phyloP scores from a whole-genome alignment of 2,329 filamentous ascomycete genomes.

The Ascochyta rabiei region DNA sequence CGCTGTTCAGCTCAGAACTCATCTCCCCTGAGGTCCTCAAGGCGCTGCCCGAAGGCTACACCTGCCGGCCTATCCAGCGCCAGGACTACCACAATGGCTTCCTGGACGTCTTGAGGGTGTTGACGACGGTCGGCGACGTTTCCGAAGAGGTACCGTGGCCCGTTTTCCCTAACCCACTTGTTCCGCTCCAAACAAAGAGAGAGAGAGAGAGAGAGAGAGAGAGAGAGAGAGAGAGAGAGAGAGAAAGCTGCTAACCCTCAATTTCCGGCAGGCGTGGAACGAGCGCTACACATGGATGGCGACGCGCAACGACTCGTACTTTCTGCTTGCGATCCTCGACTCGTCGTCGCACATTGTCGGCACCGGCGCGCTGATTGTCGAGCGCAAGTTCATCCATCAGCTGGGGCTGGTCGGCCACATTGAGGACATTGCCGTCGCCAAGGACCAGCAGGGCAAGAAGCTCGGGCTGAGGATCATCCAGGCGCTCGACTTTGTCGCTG shows the following conservation, averaged over 20 bases:
- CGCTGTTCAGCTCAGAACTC: constrained; percentile 78
- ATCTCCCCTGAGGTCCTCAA: constrained; percentile 77
- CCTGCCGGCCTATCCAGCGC: constrained; percentile 77
- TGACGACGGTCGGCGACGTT: constrained; percentile 93
- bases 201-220: too few species aligned
- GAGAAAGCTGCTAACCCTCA: too few species aligned
- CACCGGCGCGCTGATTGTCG: constrained; percentile 86
- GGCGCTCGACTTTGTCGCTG: constrained; percentile 85
- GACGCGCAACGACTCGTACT: constrained; percentile 77
- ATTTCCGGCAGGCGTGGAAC: constrained; percentile 60
- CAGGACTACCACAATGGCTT: constrained; percentile 83
- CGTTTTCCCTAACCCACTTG: background rate
- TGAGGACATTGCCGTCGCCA: constrained; percentile 94
- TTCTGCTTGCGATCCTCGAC: constrained; percentile 84
- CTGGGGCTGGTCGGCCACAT: constrained; percentile 90
- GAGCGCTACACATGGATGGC: constrained; percentile 84
- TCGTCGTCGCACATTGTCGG: constrained; percentile 76
- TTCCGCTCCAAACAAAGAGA: too few species aligned
- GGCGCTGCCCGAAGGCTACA: constrained; percentile 80
- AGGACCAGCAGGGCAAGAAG: constrained; percentile 97
- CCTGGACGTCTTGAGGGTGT: constrained; percentile 85
- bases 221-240: too few species aligned
- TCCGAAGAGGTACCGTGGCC: constrained; percentile 60
- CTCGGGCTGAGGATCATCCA: constrained; percentile 91
- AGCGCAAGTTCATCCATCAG: constrained; percentile 90